phyloP scores from a whole-genome alignment of 441 rosid genomes.

The Bruguiera hainesii region DNA sequence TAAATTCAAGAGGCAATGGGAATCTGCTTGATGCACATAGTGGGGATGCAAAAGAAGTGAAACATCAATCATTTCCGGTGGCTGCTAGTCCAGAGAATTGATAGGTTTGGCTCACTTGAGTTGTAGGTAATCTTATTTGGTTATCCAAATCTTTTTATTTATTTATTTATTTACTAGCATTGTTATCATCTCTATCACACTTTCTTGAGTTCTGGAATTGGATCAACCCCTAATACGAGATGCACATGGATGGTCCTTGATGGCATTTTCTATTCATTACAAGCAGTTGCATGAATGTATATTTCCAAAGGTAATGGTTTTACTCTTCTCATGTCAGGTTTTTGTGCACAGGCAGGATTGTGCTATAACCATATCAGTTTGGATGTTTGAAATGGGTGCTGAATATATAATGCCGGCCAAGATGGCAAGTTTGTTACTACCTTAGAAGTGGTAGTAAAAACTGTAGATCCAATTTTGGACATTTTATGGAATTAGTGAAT shows the following conservation, averaged over 20 bases:
- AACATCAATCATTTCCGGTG: conserved; percentile 33
- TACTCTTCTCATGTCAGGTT: conserved; percentile 18
- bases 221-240: neutral
- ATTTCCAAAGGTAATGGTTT: neutral
- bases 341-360: conserved; percentile 8
- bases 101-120: conserved; percentile 21
- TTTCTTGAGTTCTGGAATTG: neutral
- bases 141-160: neutral
- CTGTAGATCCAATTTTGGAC: conserved; percentile 39
- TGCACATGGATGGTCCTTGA: too few species aligned
- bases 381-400: conserved; percentile 18
- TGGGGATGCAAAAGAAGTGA: conserved; percentile 46
- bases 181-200: neutral
- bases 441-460: conserved; percentile 13
- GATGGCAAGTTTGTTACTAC: conserved; percentile 19
- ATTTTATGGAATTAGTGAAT: conserved; percentile 24
- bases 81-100: conserved; percentile 33
- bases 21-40: conserved; percentile 19
- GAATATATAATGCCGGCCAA: neutral
- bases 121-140: conserved; percentile 22
- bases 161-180: neutral
- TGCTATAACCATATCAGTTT: conserved; percentile 12
- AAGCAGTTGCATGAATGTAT: neutral
- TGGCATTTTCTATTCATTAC: neutral
- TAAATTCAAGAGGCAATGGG: conserved; percentile 40